A percentile compares a stretch with the other conserved stretches of the same genome.
phyloP scores from a whole-genome alignment of 2,329 filamentous ascomycete genomes.

The Orbilia quercus region DNA sequence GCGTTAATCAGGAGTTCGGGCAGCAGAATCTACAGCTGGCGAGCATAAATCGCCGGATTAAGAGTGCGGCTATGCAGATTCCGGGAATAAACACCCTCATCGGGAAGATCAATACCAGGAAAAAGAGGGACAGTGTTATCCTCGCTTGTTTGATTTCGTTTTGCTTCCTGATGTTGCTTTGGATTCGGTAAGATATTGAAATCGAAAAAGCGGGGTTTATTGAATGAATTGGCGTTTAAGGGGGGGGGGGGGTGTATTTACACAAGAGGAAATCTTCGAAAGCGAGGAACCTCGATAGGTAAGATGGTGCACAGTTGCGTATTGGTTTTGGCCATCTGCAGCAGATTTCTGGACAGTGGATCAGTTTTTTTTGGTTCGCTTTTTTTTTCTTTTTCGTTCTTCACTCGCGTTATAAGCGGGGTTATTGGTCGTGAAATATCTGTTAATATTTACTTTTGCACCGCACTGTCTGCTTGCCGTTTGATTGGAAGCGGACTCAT shows the following conservation, averaged over 20 bases:
- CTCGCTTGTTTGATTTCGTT: constrained; percentile 90
- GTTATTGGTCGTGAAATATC: constrained; percentile 16
- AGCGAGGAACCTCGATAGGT: constrained; percentile 3
- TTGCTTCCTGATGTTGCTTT: constrained; percentile 88
- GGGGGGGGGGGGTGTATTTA: not conserved
- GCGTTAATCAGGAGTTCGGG: constrained; percentile 90
- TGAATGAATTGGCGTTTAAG: constrained; percentile 57
- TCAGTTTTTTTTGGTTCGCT: not conserved
- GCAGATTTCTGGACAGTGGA: not conserved
- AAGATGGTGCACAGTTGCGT: constrained; percentile 10
- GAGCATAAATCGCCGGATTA: constrained; percentile 90
- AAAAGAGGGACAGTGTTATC: constrained; percentile 93
- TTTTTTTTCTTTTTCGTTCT: constrained; percentile 28
- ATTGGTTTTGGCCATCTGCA: constrained; percentile 2
- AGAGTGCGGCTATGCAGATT: constrained; percentile 86
- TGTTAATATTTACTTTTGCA: constrained; percentile 11
- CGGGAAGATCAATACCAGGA: constrained; percentile 90
- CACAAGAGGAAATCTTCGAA: not conserved
- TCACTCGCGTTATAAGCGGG: constrained; percentile 56
- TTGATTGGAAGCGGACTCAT: constrained; percentile 13
- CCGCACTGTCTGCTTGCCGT: constrained; percentile 13
- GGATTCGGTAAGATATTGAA: constrained; percentile 79
- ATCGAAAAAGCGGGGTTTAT: constrained; percentile 56
- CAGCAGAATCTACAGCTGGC: constrained; percentile 87
- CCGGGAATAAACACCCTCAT: constrained; percentile 94